Evolutionary conservation across 2,329 filamentous ascomycete genomes (phyloP).

Genomic region (Tolypocladium amazonense): DNA sequence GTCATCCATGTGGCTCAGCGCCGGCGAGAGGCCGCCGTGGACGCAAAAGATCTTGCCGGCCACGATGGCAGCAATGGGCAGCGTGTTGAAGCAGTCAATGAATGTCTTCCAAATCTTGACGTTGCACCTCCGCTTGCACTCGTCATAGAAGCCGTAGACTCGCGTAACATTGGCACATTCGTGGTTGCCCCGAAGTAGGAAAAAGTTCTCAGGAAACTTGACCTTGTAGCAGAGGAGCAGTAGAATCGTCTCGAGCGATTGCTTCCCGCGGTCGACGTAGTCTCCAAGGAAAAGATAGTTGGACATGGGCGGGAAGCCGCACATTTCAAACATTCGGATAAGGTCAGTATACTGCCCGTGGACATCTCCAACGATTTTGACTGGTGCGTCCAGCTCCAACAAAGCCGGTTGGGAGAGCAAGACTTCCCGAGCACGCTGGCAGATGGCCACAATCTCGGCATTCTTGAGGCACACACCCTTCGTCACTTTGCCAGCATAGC

Average conservation of each 20-base stretch:
- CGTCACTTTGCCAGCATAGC: constrained; percentile 92
- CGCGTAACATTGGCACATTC: constrained; percentile 94
- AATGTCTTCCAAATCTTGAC: constrained; percentile 99
- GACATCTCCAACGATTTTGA: constrained; percentile 96
- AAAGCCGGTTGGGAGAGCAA: constrained; percentile 87
- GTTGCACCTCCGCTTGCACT: constrained; percentile 92
- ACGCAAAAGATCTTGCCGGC: constrained; percentile 97
- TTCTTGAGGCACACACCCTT: constrained; percentile 97
- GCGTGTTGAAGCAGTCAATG: constrained; percentile 89
- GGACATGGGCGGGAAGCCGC: constrained; percentile 81
- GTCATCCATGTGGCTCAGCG: constrained; percentile 93
- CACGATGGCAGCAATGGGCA: constrained; percentile 93
- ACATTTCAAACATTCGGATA: constrained; percentile 97
- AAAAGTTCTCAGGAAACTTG: constrained; percentile 96
- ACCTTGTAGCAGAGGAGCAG: constrained; percentile 93
- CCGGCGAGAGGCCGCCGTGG: constrained; percentile 87
- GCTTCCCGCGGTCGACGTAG: constrained; percentile 94
- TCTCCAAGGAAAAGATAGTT: constrained; percentile 95
- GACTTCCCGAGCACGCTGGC: constrained; percentile 76
- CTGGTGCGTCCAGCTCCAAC: constrained; percentile 82
- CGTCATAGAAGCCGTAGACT: constrained; percentile 96
- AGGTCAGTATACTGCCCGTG: constrained; percentile 95
- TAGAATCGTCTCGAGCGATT: constrained; percentile 88
- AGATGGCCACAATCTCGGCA: constrained; percentile 91
- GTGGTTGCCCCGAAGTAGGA: constrained; percentile 87